These are phyloP conservation scores for Eucalyptus erythrocorys DNA, from an alignment of 345 rosid species.

Conservation along the genomic window DNA sequence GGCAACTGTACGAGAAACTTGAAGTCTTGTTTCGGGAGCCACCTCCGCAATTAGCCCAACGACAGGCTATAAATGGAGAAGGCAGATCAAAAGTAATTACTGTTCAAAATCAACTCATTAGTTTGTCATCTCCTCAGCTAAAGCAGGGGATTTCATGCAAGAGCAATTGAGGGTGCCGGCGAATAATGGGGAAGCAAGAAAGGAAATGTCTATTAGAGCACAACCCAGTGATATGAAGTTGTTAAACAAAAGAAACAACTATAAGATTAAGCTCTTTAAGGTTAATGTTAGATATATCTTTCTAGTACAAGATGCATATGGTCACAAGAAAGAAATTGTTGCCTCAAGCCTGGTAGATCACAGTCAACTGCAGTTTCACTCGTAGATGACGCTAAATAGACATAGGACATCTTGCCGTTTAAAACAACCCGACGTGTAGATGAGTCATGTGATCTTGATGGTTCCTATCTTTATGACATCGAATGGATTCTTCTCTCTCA, in stretches of 20 bases:
- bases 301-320: neutral
- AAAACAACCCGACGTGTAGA: neutral
- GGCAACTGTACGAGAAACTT: conserved; percentile 23
- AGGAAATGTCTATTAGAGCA: neutral
- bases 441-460: neutral
- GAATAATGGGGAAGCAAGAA: neutral
- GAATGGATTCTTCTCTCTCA: neutral
- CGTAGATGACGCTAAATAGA: neutral
- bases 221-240: neutral
- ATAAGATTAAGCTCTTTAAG: neutral
- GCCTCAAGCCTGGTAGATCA: neutral
- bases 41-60: conserved; percentile 60
- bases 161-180: conserved; percentile 38
- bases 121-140: conserved; percentile 18
- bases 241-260: neutral
- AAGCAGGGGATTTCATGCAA: conserved; percentile 33
- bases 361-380: neutral
- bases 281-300: neutral
- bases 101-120: conserved; percentile 26
- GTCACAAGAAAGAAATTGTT: neutral
- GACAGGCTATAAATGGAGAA: conserved; percentile 28
- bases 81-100: conserved; percentile 22
- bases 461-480: neutral
- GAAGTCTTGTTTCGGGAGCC: conserved; percentile 53
- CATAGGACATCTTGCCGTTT: neutral